A percentile compares a stretch with the other conserved stretches of the same genome.
Evolutionary conservation across 2,329 filamentous ascomycete genomes (phyloP).

Genomic region (Orbilia blumenaviensis): DNA sequence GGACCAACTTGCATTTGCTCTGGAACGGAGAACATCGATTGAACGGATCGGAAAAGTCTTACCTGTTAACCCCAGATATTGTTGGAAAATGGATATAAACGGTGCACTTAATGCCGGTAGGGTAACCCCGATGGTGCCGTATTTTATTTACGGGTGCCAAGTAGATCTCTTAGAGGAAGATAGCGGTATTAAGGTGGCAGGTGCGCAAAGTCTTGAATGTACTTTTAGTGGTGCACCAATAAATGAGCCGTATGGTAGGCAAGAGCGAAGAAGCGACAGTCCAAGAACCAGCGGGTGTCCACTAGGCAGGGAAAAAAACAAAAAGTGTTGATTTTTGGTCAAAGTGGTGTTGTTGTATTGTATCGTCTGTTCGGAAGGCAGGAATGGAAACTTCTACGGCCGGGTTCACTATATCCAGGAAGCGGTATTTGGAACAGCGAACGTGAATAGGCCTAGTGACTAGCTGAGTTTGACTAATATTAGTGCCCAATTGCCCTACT

Average conservation of each 20-base stretch:
- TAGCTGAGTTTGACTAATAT: slow-evolving; percentile 30
- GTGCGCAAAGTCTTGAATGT: not conserved
- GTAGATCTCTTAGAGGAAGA: not conserved
- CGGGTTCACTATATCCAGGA: not conserved
- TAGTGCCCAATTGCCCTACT: slow-evolving; percentile 20
- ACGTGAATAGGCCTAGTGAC: not conserved
- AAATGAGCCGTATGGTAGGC: not conserved
- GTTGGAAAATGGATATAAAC: slow-evolving; percentile 25
- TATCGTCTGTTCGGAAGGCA: slow-evolving; percentile 15
- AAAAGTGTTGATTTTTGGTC: slow-evolving; percentile 36
- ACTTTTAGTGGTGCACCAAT: not conserved
- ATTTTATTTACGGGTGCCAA: slow-evolving; percentile 8
- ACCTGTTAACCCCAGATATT: slow-evolving; percentile 24
- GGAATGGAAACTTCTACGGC: not conserved
- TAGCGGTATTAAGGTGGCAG: not conserved
- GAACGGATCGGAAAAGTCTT: slow-evolving; percentile 23
- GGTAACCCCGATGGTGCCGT: not conserved
- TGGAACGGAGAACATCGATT: slow-evolving; percentile 18
- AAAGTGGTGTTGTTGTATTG: slow-evolving; percentile 15
- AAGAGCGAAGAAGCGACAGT: slow-evolving; percentile 38
- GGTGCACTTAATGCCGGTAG: not conserved
- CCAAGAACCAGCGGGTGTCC: not conserved
- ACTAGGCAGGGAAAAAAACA: slow-evolving; percentile 9
- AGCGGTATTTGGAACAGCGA: slow-evolving; percentile 36
- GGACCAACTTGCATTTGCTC: not conserved